Percentiles rank a stretch among this genome's conserved stretches.
Conservation (phyloP, 2,329 filamentous ascomycete species). For the Cyanodermella asteris region DNA sequence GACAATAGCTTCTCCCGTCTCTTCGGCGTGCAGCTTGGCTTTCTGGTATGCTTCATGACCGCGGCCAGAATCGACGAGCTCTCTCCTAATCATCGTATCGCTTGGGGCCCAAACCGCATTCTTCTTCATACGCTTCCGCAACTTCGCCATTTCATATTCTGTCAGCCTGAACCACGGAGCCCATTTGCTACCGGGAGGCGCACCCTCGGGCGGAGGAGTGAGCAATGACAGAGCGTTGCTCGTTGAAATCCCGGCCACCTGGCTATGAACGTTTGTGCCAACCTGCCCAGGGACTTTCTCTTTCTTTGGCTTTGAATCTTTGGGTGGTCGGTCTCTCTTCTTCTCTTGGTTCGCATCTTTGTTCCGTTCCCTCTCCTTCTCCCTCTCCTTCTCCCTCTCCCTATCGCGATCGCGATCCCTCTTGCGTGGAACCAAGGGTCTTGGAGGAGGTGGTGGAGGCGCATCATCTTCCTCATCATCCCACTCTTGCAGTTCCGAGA, state of each 20-base stretch:
- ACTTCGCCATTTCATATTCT: constrained; percentile 44
- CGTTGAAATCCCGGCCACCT: constrained; percentile 34
- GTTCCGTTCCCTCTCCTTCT: too few relatives aligned
- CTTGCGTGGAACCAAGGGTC: too few relatives aligned
- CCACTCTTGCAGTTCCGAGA: too few relatives aligned
- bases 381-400: too few relatives aligned
- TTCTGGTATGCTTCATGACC: constrained; percentile 27
- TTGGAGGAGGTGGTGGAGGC: too few relatives aligned
- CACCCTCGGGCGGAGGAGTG: constrained; percentile 36
- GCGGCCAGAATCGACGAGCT: constrained; percentile 36
- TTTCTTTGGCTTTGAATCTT: too few relatives aligned
- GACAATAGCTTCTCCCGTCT: constrained; percentile 30
- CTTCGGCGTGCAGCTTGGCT: constrained; percentile 28
- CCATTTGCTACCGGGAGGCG: constrained; percentile 35
- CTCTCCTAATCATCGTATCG: constrained; percentile 43
- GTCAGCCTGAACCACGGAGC: constrained; percentile 42
- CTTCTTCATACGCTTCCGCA: constrained; percentile 49
- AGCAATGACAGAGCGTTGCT: constrained; percentile 38
- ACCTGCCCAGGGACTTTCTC: constrained; percentile 11
- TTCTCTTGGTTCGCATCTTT: too few relatives aligned
- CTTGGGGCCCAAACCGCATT: constrained; percentile 47
- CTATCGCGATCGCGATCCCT: too few relatives aligned
- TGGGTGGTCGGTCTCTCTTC: too few relatives aligned
- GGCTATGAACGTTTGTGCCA: constrained; percentile 32
- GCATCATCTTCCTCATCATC: too few relatives aligned